phyloP scores from a whole-genome alignment of 2,329 filamentous ascomycete genomes.

The Colletotrichum sp. region DNA sequence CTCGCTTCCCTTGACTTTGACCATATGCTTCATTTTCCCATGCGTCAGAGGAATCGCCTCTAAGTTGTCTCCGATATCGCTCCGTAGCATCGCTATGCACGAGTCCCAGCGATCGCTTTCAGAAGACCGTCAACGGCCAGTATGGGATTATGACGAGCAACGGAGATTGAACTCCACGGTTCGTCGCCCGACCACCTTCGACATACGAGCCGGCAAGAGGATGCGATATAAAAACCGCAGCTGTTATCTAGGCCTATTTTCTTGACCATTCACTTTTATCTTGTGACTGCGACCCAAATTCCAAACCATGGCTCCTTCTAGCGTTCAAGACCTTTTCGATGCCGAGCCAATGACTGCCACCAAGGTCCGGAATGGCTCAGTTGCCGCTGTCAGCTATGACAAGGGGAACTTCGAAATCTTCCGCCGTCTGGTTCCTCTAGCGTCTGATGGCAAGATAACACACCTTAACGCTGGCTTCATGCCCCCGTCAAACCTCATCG shows the following conservation, averaged over 20 bases:
- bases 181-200: not conserved
- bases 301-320: not conserved
- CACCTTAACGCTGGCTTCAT: slow-evolving; percentile 35
- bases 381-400: not conserved
- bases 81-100: not conserved
- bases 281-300: not conserved
- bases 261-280: not conserved
- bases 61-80: not conserved
- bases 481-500: slow-evolving; percentile 34
- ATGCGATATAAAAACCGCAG: not conserved
- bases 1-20: not conserved
- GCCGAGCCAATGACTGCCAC: not conserved
- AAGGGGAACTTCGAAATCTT: slow-evolving; percentile 21
- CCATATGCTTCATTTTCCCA: not conserved
- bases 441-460: slow-evolving; percentile 17
- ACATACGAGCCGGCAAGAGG: not conserved
- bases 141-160: not conserved
- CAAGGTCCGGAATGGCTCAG: not conserved
- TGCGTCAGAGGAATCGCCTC: not conserved
- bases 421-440: slow-evolving; percentile 27
- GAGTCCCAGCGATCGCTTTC: not conserved
- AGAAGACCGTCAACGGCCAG: not conserved
- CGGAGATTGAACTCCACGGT: not conserved
- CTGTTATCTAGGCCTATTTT: fast-evolving
- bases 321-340: not conserved